These are phyloP conservation scores for Blastocystis sp. DNA, from an alignment of 352 stramenopile species.

Conservation along the genomic window DNA sequence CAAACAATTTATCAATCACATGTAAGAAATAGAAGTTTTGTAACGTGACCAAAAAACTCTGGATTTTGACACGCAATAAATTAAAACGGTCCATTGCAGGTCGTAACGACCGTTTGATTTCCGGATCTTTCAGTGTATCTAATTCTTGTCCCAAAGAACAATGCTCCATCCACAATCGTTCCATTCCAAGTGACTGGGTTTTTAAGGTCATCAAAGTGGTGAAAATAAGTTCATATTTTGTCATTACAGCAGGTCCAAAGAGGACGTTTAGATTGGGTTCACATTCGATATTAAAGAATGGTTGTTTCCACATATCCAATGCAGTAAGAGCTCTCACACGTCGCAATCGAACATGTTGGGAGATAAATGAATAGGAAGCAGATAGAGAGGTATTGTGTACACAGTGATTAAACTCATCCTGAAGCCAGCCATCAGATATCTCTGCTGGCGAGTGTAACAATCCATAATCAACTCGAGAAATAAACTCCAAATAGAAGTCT, in stretches of 20 bases:
- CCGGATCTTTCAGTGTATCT: background rate
- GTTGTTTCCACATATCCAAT: constrained; percentile 27
- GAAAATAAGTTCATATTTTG: constrained; percentile 44
- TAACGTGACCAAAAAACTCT: constrained; percentile 31
- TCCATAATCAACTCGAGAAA: constrained; percentile 25
- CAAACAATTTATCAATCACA: constrained; percentile 36
- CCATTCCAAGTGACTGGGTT: constrained; percentile 8
- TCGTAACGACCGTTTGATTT: background rate
- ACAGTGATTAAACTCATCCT: constrained; percentile 49
- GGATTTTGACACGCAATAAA: constrained; percentile 31
- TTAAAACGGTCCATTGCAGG: background rate
- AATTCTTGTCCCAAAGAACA: background rate
- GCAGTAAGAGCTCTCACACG: background rate
- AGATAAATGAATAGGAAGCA: background rate
- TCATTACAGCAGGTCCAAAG: background rate
- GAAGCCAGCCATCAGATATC: constrained; percentile 16
- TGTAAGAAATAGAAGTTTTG: constrained; percentile 52
- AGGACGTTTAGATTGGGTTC: constrained; percentile 5
- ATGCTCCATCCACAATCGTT: constrained; percentile 10
- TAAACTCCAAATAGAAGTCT: constrained; percentile 55
- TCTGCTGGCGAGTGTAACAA: background rate
- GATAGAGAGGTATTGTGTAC: constrained; percentile 6
- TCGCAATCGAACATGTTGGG: constrained; percentile 4
- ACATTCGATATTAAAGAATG: constrained; percentile 20
- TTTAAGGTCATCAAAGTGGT: background rate